phyloP scores from a whole-genome alignment of 1,139 yeast species.

The Groenewaldozyma auringiensis region DNA sequence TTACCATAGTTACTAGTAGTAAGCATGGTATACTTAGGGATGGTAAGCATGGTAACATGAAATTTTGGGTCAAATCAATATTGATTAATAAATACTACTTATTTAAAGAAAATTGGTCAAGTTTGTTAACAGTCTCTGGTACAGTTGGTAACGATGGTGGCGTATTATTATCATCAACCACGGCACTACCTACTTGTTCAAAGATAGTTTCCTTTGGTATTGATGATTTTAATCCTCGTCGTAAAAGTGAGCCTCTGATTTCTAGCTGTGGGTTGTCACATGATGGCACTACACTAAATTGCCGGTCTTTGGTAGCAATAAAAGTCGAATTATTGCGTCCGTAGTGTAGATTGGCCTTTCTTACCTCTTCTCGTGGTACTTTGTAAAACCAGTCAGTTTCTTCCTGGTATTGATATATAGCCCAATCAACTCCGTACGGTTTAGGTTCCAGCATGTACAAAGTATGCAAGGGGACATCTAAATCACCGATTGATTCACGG shows the following conservation, averaged over 20 bases:
- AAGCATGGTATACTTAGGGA: too few relatives aligned
- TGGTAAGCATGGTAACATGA: too few relatives aligned
- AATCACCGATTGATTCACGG: slow-evolving; percentile 74
- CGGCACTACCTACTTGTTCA: too few relatives aligned
- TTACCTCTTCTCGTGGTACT: slow-evolving; percentile 37
- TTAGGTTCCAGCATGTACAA: slow-evolving; percentile 83
- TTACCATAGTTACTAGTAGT: too few relatives aligned
- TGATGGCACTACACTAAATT: slow-evolving; percentile 23
- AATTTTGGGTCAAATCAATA: too few relatives aligned
- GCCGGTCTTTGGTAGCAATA: slow-evolving; percentile 20
- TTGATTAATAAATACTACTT: too few relatives aligned
- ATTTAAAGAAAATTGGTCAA: background rate
- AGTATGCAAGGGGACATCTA: slow-evolving; percentile 89
- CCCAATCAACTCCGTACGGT: slow-evolving; percentile 93
- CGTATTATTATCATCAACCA: background rate
- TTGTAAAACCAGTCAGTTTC: slow-evolving; percentile 67
- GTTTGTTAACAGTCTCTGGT: background rate
- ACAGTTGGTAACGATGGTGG: background rate
- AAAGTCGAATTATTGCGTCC: slow-evolving; percentile 5
- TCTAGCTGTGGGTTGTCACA: too few relatives aligned
- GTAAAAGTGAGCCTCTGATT: too few relatives aligned
- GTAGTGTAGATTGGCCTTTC: slow-evolving; percentile 14
- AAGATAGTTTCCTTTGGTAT: too few relatives aligned
- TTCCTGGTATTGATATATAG: slow-evolving; percentile 80
- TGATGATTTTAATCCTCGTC: too few relatives aligned